These are phyloP conservation scores for Penicillium steckii DNA, from an alignment of 495 filamentous ascomycete species.

Conservation along the genomic window DNA sequence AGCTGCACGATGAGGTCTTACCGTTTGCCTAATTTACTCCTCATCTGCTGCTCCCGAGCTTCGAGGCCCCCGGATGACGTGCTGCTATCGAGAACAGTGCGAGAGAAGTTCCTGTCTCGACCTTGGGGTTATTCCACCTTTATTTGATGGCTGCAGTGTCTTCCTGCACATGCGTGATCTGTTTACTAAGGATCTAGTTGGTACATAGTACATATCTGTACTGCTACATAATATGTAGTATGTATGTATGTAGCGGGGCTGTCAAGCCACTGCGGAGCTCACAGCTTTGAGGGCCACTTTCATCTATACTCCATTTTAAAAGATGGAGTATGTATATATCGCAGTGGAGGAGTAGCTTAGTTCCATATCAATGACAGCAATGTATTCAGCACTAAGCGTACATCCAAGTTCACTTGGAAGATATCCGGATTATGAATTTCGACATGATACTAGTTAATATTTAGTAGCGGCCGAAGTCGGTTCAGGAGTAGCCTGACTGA, in stretches of 20 bases:
- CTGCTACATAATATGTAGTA: no score
- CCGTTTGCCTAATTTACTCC: neutral
- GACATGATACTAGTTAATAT: no score
- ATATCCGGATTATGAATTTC: no score
- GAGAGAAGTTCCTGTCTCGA: slow-evolving; percentile 4
- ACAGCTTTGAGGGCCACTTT: neutral
- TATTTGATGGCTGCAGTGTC: neutral
- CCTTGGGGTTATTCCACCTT: neutral
- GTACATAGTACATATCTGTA: no score
- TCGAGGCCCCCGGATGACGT: slow-evolving; percentile 6
- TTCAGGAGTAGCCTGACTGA: no score
- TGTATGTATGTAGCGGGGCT: slow-evolving; percentile 30
- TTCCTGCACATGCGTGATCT: slow-evolving; percentile 23
- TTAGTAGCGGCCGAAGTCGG: no score
- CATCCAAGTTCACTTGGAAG: no score
- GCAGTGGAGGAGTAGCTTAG: no score
- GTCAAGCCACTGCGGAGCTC: slow-evolving; percentile 33
- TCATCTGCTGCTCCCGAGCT: neutral
- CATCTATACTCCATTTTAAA: neutral
- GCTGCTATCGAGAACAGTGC: slow-evolving; percentile 6
- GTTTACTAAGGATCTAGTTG: no score
- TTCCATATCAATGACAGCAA: no score
- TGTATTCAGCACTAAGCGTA: no score
- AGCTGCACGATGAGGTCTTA: slow-evolving; percentile 6
- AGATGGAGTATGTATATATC: neutral